A percentile compares a stretch with the other conserved stretches of the same genome.
phyloP scores from a whole-genome alignment of 768 basidiomycete genomes.

The Russula sp. region DNA sequence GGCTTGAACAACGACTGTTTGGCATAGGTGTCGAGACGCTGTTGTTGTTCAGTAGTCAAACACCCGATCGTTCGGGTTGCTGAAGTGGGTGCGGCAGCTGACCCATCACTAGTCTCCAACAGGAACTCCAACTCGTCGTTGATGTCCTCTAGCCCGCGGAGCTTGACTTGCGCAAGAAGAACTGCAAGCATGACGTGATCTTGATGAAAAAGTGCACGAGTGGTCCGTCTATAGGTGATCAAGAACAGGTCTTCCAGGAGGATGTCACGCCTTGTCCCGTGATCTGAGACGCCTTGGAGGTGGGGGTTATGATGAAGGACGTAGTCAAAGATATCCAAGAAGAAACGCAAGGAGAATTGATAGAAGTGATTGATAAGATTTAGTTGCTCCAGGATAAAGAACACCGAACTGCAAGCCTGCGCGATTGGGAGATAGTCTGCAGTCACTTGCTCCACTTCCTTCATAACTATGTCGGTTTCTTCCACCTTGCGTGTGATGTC shows the following conservation, averaged over 20 bases:
- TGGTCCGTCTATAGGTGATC: constrained; percentile 80
- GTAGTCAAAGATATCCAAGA: constrained; percentile 97
- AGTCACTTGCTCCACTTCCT: constrained; percentile 93
- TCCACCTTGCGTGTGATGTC: constrained; percentile 95
- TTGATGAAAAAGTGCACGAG: constrained; percentile 79
- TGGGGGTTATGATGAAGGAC: constrained; percentile 90
- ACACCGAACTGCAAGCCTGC: constrained; percentile 92
- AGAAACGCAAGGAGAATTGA: constrained; percentile 95
- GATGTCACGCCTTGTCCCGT: constrained; percentile 65
- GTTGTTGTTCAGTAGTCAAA: constrained; percentile 59
- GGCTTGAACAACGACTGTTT: constrained; percentile 72
- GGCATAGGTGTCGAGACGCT: constrained; percentile 63
- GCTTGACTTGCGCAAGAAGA: constrained; percentile 81
- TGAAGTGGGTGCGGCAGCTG: constrained; percentile 33
- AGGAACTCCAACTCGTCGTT: constrained; percentile 84
- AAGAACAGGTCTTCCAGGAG: constrained; percentile 86
- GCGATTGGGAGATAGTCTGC: constrained; percentile 91
- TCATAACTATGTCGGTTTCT: constrained; percentile 94
- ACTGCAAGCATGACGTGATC: constrained; percentile 91
- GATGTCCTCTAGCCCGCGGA: constrained; percentile 73
- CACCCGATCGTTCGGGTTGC: constrained; percentile 37
- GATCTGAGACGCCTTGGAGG: constrained; percentile 69
- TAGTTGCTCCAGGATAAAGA: constrained; percentile 94
- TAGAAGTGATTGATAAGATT: constrained; percentile 96
- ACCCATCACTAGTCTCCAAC: constrained; percentile 77